These are phyloP conservation scores for Geosmithia putterillii DNA, from an alignment of 2,329 filamentous ascomycete genomes.

Conservation along the genomic window DNA sequence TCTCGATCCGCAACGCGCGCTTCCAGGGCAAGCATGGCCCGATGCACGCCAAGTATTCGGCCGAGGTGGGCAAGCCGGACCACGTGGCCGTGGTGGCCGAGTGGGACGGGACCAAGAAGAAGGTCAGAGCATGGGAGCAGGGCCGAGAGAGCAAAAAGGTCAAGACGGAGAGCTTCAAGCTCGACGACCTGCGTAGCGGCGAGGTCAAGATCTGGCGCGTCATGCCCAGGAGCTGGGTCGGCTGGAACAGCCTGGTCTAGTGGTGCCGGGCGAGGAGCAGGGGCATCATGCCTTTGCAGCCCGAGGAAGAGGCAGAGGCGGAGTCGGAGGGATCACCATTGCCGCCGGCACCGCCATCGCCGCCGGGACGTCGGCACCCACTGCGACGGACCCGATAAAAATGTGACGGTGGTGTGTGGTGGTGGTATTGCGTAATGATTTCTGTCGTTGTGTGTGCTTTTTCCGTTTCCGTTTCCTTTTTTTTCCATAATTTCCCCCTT, in stretches of 20 bases:
- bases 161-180: slow-evolving; percentile 84
- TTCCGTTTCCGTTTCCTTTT: too few species aligned
- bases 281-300: neutral
- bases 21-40: slow-evolving; percentile 93
- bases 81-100: slow-evolving; percentile 88
- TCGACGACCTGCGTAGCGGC: slow-evolving; percentile 82
- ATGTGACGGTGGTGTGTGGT: too few species aligned
- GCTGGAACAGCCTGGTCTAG: slow-evolving; percentile 62
- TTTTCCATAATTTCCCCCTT: too few species aligned
- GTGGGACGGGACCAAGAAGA: slow-evolving; percentile 98
- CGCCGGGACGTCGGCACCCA: too few species aligned
- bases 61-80: slow-evolving; percentile 77
- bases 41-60: slow-evolving; percentile 87
- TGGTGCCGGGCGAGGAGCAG: slow-evolving; percentile 13
- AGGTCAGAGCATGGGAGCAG: slow-evolving; percentile 91
- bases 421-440: too few species aligned
- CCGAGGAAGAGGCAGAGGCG: neutral
- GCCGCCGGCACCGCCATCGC: too few species aligned
- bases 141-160: slow-evolving; percentile 88
- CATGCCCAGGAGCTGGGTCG: slow-evolving; percentile 84
- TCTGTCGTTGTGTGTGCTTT: too few species aligned
- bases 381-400: too few species aligned
- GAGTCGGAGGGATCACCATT: too few species aligned
- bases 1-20: slow-evolving; percentile 82
- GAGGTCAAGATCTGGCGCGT: slow-evolving; percentile 97